Conservation (phyloP, 495 filamentous ascomycete species). For the Neurospora sp. region DNA sequence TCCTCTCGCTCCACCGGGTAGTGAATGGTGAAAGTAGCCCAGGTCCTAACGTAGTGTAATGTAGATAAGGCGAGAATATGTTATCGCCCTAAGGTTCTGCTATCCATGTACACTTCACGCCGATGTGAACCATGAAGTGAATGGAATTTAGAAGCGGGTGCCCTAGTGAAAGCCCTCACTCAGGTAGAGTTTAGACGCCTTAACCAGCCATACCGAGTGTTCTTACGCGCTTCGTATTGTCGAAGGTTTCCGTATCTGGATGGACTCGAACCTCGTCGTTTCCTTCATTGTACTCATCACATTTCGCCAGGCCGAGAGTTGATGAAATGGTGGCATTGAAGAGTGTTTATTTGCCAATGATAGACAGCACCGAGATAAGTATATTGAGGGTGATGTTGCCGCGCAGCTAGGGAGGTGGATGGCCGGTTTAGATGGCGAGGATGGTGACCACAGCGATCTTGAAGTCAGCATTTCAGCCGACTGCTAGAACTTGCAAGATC, state of each 20-base stretch:
- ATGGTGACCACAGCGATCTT: neutral
- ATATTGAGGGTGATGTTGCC: neutral
- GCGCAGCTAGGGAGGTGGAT: neutral
- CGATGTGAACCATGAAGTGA: neutral
- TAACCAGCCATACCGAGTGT: neutral
- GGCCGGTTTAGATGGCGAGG: neutral
- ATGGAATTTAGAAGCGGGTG: neutral
- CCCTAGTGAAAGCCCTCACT: neutral
- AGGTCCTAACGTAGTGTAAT: neutral
- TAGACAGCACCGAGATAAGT: neutral
- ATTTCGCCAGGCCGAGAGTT: neutral
- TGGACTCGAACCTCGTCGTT: neutral
- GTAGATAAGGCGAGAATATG: no score
- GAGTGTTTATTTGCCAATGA: neutral
- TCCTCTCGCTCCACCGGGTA: neutral
- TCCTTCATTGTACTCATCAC: neutral
- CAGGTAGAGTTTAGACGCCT: neutral
- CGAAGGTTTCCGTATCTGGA: neutral
- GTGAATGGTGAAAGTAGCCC: neutral
- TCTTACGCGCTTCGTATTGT: neutral
- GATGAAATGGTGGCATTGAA: neutral
- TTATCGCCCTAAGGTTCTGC: neutral
- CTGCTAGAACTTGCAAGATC: neutral
- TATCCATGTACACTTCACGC: neutral
- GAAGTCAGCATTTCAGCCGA: neutral